Percentiles rank a stretch among this genome's conserved stretches.
phyloP scores from a whole-genome alignment of 805 yeast genomes.

The Citeromyces matritensis region DNA sequence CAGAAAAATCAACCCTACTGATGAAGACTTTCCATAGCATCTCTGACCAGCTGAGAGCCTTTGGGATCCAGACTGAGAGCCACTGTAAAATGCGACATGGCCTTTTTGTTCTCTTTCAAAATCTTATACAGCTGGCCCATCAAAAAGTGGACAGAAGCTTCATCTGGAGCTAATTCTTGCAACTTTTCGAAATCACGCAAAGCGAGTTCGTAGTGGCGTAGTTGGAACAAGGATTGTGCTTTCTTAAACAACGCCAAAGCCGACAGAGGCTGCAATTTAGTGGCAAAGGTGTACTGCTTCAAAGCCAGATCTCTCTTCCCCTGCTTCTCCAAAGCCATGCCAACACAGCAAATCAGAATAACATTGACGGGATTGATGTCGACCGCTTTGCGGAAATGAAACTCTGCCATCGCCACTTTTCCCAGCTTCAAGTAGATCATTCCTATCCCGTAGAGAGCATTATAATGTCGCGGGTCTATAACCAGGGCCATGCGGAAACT shows the following conservation, averaged over 20 bases:
- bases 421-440: slow-evolving; percentile 86
- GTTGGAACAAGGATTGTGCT: slow-evolving; percentile 63
- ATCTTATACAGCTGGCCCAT: slow-evolving; percentile 78
- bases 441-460: slow-evolving; percentile 92
- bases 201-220: slow-evolving; percentile 62
- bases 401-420: slow-evolving; percentile 68
- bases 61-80: slow-evolving; percentile 90
- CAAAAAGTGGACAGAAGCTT: slow-evolving; percentile 82
- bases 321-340: slow-evolving; percentile 77
- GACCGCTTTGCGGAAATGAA: slow-evolving; percentile 77
- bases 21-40: slow-evolving; percentile 50
- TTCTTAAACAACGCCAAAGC: slow-evolving; percentile 81
- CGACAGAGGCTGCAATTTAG: slow-evolving; percentile 69
- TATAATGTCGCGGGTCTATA: slow-evolving; percentile 73
- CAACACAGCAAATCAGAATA: slow-evolving; percentile 82
- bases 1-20: background rate
- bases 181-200: slow-evolving; percentile 60
- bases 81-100: slow-evolving; percentile 73
- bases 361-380: slow-evolving; percentile 84
- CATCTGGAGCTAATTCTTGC: slow-evolving; percentile 77
- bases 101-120: slow-evolving; percentile 58
- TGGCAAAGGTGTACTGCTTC: slow-evolving; percentile 70
- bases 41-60: slow-evolving; percentile 73
- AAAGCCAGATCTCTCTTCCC: slow-evolving; percentile 60
- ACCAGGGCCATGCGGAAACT: slow-evolving; percentile 69